These are phyloP conservation scores for Coffea humblotiana DNA, from an alignment of 305 asterid genomes.

Conservation along the genomic window DNA sequence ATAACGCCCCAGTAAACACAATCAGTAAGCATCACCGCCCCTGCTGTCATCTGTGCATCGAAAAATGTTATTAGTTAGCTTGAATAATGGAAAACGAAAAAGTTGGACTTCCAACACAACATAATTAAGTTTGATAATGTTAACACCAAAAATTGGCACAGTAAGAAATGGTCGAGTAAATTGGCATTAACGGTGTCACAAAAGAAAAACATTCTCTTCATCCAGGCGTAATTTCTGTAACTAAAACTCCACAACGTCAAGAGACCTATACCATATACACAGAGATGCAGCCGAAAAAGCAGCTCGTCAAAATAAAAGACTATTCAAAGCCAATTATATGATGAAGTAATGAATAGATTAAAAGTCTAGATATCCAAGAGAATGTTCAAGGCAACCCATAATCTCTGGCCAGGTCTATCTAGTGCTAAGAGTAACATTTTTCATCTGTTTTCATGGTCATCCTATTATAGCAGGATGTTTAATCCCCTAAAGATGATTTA, in stretches of 20 bases:
- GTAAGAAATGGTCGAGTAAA: neutral
- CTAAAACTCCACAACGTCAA: neutral
- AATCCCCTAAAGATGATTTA: constrained; percentile 14
- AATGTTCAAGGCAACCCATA: neutral
- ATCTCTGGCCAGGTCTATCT: neutral
- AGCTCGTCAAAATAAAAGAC: too few relatives aligned
- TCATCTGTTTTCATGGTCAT: neutral
- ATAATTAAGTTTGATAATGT: neutral
- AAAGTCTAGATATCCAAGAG: too few relatives aligned
- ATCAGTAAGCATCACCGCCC: constrained; percentile 86
- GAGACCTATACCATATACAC: neutral
- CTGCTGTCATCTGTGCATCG: constrained; percentile 72
- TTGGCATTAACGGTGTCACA: neutral
- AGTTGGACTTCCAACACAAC: neutral
- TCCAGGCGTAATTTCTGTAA: neutral
- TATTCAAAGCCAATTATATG: too few relatives aligned
- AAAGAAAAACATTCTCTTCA: neutral
- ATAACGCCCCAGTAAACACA: constrained; percentile 74
- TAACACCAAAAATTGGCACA: neutral
- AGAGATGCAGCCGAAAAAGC: too few relatives aligned
- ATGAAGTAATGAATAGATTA: too few relatives aligned
- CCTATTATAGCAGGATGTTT: neutral
- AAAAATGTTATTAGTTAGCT: constrained; percentile 9
- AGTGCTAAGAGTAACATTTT: neutral
- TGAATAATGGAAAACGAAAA: neutral